Evolutionary conservation across 1,139 yeast genomes (phyloP), one percentile per base, ranked within the genome.

Genomic region (Sugiyamaella castrensis): DNA sequence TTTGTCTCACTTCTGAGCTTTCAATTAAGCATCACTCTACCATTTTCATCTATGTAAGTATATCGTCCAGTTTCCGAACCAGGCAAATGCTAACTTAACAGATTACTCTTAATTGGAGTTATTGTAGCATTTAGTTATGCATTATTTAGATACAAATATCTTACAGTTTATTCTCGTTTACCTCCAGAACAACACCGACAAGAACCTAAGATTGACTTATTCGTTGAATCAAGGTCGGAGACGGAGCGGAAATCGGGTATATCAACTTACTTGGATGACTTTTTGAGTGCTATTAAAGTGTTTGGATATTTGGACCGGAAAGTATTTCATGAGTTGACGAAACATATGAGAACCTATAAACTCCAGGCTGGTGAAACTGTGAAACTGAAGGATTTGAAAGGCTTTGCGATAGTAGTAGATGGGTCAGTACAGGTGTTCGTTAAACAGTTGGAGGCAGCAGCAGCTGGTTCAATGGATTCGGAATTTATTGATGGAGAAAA

Each of bases 341-440:
- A 87, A 61, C 87, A 86, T 53, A 87, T 92, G 91, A 86, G 87
- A 45, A 92, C 98, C 1, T 91, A 88, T 62, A 85, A 87, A 57
- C 67, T 92, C 38, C 82, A 82, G 31, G 76, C 79, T 8, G 94
- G 89, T 39, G 98, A 92, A 64, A 75, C 84, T 4, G 68, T 92
- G 36, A 76, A 81, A 45, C 69, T 91, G 41, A 86, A 84, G 56
- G 92, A 86, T 50, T 76, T 81, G 15, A 71, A 84, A 24, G 98
- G 98, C 0, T 89, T 92, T 62, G 82, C 92, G 37, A 85, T 92
- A 43, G 96, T 92, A n/a, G 96, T 91, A 0, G 98, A 91, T 59
- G 98, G 98, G 0, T 77, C 82, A 9, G 79, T 91, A 40, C 91
- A 87, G 58, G 87, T 92, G 0, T 89, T 81, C 63, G 82, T 86